Evolutionary conservation across 2,329 filamentous ascomycete species (phyloP).

Genomic region (Penicillium sp.): DNA sequence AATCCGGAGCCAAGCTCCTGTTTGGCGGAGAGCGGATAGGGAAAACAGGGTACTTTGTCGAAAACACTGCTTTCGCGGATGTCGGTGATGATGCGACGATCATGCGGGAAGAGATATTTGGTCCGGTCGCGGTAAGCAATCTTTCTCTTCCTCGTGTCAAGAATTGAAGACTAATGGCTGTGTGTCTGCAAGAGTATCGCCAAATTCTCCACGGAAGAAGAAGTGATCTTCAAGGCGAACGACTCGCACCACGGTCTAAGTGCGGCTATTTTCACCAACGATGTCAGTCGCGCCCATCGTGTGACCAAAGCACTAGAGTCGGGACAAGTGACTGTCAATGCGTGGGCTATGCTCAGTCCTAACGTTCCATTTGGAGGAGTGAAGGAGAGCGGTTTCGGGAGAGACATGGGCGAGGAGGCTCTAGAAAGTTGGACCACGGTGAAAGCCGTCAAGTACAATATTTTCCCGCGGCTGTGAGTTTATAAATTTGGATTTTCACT

Average conservation of each 20-base stretch:
- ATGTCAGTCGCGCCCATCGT: constrained; percentile 26
- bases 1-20: constrained; percentile 21
- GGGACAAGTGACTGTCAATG: constrained; percentile 30
- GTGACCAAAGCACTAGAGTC: constrained; percentile 23
- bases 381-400: constrained; percentile 30
- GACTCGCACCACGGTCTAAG: constrained; percentile 44
- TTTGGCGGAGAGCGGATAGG: constrained; percentile 26
- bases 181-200: constrained; percentile 47
- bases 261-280: constrained; percentile 30
- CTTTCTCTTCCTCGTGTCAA: background rate
- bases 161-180: background rate
- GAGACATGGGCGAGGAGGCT: constrained; percentile 31
- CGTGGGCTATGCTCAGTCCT: constrained; percentile 27
- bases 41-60: constrained; percentile 61
- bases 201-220: constrained; percentile 60
- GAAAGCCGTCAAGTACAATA: constrained; percentile 25
- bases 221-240: constrained; percentile 58
- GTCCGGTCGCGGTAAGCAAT: constrained; percentile 50
- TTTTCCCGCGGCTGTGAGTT: constrained; percentile 18
- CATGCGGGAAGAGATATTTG: constrained; percentile 60
- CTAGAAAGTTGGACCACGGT: constrained; percentile 26
- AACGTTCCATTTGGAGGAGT: constrained; percentile 31
- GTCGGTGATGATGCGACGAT: constrained; percentile 50
- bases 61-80: constrained; percentile 59
- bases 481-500: too few species aligned